These are phyloP conservation scores for Aureobasidium uvarum DNA, from an alignment of 2,329 filamentous ascomycete species.

Conservation along the genomic window DNA sequence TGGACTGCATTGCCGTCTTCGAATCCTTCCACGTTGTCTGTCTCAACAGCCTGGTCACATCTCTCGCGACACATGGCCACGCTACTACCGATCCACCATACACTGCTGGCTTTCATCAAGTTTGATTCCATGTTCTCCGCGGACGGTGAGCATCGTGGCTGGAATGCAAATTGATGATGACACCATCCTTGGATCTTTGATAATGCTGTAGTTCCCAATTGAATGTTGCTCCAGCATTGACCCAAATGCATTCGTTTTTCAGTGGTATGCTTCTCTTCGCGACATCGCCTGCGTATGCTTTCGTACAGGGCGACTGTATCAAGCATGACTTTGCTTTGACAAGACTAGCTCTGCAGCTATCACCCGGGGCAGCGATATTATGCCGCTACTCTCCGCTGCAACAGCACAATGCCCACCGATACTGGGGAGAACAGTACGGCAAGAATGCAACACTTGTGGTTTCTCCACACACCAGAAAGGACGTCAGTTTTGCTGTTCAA, in stretches of 20 bases:
- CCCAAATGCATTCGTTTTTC: neutral
- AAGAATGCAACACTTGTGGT: slow-evolving; percentile 27
- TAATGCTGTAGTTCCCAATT: neutral
- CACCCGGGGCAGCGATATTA: slow-evolving; percentile 24
- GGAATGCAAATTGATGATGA: too few species aligned
- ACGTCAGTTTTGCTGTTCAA: slow-evolving; percentile 25
- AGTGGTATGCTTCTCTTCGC: neutral
- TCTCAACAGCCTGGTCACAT: neutral
- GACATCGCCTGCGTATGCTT: neutral
- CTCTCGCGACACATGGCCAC: neutral
- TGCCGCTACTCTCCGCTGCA: slow-evolving; percentile 27
- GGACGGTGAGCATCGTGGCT: neutral
- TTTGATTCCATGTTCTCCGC: neutral
- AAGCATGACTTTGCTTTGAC: slow-evolving; percentile 23
- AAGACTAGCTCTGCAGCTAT: slow-evolving; percentile 19
- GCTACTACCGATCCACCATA: neutral
- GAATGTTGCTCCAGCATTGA: neutral
- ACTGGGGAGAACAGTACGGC: slow-evolving; percentile 27
- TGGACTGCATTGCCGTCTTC: neutral
- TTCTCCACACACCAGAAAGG: slow-evolving; percentile 26
- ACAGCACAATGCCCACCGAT: slow-evolving; percentile 20
- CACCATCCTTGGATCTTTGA: too few species aligned
- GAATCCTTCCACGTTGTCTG: neutral
- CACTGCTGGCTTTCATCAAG: neutral
- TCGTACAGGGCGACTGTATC: slow-evolving; percentile 27